Conservation (phyloP, 208 protist genomes). For the Crithidia bombi region DNA sequence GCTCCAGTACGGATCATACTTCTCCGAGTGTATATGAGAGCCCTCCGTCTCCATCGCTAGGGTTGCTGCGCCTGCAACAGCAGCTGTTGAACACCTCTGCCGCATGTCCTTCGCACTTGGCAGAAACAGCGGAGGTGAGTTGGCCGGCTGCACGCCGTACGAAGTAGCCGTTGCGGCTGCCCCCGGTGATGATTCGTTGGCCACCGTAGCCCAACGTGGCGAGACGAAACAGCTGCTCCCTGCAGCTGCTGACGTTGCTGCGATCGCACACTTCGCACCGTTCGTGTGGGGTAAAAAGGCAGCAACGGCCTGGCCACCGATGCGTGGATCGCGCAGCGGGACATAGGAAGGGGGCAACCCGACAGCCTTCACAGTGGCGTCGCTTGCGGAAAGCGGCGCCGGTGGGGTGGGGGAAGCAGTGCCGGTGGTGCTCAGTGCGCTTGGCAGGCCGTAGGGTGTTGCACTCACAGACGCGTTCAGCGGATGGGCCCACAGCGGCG, state of each 20-base stretch:
- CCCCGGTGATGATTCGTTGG: background rate
- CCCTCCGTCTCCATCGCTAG: background rate
- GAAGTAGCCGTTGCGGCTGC: background rate
- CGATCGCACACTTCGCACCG: too few species aligned
- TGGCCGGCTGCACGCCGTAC: background rate
- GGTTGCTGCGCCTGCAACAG: background rate
- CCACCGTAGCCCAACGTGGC: conserved; percentile 1
- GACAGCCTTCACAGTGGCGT: background rate
- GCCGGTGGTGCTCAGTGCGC: conserved; percentile 1
- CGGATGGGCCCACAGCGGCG: background rate
- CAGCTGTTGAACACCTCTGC: background rate
- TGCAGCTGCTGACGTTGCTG: background rate
- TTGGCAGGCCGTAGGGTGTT: conserved; percentile 6
- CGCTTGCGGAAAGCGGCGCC: background rate
- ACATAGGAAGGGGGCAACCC: conserved; percentile 8
- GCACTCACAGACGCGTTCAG: background rate
- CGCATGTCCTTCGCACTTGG: background rate
- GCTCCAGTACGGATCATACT: background rate
- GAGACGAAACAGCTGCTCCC: background rate
- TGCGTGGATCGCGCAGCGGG: conserved; percentile 15
- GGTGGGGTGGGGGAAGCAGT: background rate
- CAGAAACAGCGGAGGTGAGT: background rate
- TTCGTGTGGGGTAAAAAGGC: too few species aligned
- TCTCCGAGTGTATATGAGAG: background rate
- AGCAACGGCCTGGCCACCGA: background rate